Evolutionary conservation across 2,329 filamentous ascomycete species (phyloP).

Genomic region (Rhynchosporium graminicola): DNA sequence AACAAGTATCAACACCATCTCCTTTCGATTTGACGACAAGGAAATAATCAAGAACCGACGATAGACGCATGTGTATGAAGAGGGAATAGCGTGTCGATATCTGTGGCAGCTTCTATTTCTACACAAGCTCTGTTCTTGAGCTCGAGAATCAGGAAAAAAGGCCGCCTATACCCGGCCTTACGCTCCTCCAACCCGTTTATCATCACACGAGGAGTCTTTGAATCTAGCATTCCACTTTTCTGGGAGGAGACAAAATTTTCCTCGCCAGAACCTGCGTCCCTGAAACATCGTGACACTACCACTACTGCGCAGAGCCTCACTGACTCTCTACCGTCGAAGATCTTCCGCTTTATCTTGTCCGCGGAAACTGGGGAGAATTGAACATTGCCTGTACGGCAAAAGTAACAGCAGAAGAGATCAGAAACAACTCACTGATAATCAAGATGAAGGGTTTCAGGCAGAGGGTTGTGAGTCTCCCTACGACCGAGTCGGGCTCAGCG

Average conservation of each 20-base stretch:
- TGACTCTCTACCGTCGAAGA: background rate
- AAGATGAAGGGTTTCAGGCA: constrained; percentile 98
- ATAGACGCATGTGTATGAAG: constrained; percentile 3
- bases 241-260: background rate
- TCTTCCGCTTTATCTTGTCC: background rate
- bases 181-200: constrained; percentile 13
- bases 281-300: background rate
- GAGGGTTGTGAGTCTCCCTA: constrained; percentile 75
- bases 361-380: background rate
- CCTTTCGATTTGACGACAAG: background rate
- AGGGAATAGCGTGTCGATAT: background rate
- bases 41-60: background rate
- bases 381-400: background rate
- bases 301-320: constrained; percentile 1
- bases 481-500: constrained; percentile 8
- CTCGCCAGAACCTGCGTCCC: background rate
- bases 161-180: constrained; percentile 7
- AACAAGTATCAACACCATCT: constrained; percentile 9
- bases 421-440: constrained; percentile 25
- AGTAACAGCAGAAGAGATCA: background rate
- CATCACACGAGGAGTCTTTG: background rate
- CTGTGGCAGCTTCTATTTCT: constrained; percentile 5
- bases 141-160: constrained; percentile 14
- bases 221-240: background rate
- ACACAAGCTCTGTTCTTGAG: constrained; percentile 9